These are phyloP conservation scores for Naematelia aurantialba DNA, from an alignment of 768 basidiomycete species.

Conservation along the genomic window DNA sequence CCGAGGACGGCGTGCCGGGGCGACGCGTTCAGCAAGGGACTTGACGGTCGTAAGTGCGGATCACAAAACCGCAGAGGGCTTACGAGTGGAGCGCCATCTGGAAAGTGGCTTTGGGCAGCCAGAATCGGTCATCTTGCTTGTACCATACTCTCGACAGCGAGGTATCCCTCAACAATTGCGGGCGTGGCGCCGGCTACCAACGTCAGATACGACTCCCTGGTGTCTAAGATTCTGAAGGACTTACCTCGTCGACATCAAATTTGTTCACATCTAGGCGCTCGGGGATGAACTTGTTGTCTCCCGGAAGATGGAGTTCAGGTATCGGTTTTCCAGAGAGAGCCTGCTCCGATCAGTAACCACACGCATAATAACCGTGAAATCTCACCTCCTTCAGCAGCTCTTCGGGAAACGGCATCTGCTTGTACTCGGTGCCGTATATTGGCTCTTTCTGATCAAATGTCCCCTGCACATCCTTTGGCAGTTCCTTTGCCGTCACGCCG, in stretches of 20 bases:
- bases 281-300: slow-evolving; percentile 87
- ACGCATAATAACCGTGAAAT: background rate
- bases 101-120: slow-evolving; percentile 83
- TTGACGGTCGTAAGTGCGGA: slow-evolving; percentile 10
- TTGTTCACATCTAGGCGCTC: slow-evolving; percentile 78
- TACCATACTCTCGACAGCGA: slow-evolving; percentile 77
- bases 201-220: slow-evolving; percentile 8
- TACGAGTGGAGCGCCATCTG: slow-evolving; percentile 56
- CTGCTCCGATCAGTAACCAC: slow-evolving; percentile 50
- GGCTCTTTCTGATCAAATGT: slow-evolving; percentile 62
- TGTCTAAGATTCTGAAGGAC: slow-evolving; percentile 17
- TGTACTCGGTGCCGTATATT: slow-evolving; percentile 88
- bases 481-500: slow-evolving; percentile 73
- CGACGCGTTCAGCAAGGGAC: slow-evolving; percentile 53
- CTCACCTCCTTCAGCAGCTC: slow-evolving; percentile 58
- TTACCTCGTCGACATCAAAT: slow-evolving; percentile 62
- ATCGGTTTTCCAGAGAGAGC: slow-evolving; percentile 59
- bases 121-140: slow-evolving; percentile 96
- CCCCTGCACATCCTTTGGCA: slow-evolving; percentile 58
- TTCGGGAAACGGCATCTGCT: slow-evolving; percentile 57
- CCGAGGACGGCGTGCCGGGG: slow-evolving; percentile 71
- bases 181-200: slow-evolving; percentile 61
- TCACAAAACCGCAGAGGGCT: slow-evolving; percentile 8
- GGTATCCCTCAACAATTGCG: slow-evolving; percentile 70
- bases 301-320: slow-evolving; percentile 68